phyloP scores from a whole-genome alignment of 805 yeast genomes.

The Kuraishia borneana region DNA sequence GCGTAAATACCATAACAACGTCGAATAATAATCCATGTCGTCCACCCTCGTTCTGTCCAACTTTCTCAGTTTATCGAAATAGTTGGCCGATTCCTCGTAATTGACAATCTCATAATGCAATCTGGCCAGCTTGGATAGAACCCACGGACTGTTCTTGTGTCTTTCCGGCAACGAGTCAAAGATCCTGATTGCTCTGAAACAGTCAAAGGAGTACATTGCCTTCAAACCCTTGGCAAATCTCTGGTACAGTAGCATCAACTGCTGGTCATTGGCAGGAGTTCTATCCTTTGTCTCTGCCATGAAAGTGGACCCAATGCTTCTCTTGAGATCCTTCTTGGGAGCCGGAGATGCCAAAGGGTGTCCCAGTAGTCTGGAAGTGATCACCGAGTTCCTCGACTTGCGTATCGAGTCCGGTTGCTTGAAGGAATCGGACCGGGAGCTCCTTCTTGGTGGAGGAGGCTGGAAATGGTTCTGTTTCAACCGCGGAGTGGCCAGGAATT shows the following conservation, averaged over 20 bases:
- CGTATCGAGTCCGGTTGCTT: conserved; percentile 15
- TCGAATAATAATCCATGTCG: conserved; percentile 89
- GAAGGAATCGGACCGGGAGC: conserved; percentile 14
- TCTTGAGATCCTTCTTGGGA: conserved; percentile 8
- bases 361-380: conserved; percentile 17
- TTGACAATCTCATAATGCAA: conserved; percentile 81
- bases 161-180: conserved; percentile 52
- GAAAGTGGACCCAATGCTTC: conserved; percentile 15
- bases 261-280: conserved; percentile 19
- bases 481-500: conserved; percentile 26
- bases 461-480: conserved; percentile 22
- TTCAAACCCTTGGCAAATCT: conserved; percentile 50
- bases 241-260: conserved; percentile 35
- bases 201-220: conserved; percentile 56
- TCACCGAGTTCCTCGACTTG: conserved; percentile 15
- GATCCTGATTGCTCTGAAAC: conserved; percentile 66
- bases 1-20: conserved; percentile 86
- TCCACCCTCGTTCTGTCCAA: conserved; percentile 68
- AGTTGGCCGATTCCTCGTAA: conserved; percentile 62
- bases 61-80: conserved; percentile 49
- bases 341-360: conserved; percentile 9
- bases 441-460: conserved; percentile 27
- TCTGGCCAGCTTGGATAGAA: conserved; percentile 67
- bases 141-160: conserved; percentile 74
- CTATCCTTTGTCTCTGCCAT: neutral